Evolutionary conservation across 768 basidiomycete genomes (phyloP).

Genomic region (Trametes cubensis): DNA sequence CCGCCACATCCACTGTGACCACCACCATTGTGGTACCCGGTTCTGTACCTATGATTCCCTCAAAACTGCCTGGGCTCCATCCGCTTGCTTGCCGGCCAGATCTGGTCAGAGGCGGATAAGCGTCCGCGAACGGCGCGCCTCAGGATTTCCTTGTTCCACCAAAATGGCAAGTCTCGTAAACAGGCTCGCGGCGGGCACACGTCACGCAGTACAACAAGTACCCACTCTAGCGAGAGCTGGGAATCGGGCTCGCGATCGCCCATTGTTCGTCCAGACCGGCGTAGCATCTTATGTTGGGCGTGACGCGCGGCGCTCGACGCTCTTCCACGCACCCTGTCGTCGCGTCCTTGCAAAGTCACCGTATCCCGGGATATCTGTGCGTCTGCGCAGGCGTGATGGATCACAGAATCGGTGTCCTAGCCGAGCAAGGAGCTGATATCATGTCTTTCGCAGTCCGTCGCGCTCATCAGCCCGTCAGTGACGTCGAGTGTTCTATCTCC

Average conservation of each 20-base stretch:
- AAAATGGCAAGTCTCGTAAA: slow-evolving; percentile 14
- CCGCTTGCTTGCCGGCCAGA: too few species aligned
- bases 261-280: slow-evolving; percentile 15
- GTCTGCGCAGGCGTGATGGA: slow-evolving; percentile 1
- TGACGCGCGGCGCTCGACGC: background rate
- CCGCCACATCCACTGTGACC: background rate
- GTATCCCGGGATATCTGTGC: background rate
- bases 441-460: slow-evolving; percentile 6
- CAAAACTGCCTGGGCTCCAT: too few species aligned
- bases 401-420: background rate
- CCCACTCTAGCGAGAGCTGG: slow-evolving; percentile 6
- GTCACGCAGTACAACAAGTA: slow-evolving; percentile 16
- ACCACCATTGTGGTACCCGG: slow-evolving; percentile 1
- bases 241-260: slow-evolving; percentile 15
- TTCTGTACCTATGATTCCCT: too few species aligned
- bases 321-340: background rate
- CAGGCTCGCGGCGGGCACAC: background rate
- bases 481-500: slow-evolving; percentile 14
- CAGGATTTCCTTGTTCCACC: slow-evolving; percentile 10
- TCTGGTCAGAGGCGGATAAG: background rate
- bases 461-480: slow-evolving; percentile 9
- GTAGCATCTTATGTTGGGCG: background rate
- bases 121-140: background rate
- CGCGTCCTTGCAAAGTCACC: too few species aligned
- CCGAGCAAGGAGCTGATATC: slow-evolving; percentile 14